Evolutionary conservation across 2,329 filamentous ascomycete species (phyloP).

Genomic region (Xylogone sp.): DNA sequence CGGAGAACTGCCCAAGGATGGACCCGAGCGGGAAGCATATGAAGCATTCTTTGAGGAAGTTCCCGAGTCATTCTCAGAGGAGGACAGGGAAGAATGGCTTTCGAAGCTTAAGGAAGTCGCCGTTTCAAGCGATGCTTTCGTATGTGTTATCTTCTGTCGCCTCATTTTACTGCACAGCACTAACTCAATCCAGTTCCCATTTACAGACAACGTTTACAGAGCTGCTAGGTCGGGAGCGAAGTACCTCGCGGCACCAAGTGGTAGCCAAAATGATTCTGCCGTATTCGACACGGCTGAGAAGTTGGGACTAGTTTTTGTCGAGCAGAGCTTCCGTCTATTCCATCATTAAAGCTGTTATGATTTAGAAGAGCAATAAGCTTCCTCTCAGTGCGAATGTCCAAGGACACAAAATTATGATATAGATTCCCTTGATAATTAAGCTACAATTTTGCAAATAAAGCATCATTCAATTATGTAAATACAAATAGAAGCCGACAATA

Average conservation of each 20-base stretch:
- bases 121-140: constrained; percentile 92
- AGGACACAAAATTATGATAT: no score
- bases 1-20: constrained; percentile 79
- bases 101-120: constrained; percentile 76
- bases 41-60: constrained; percentile 89
- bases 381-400: no score
- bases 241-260: constrained; percentile 90
- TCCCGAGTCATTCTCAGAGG: constrained; percentile 72
- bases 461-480: no score
- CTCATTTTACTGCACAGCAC: constrained; percentile 6
- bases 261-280: constrained; percentile 78
- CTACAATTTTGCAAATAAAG: no score
- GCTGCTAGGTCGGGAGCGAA: constrained; percentile 85
- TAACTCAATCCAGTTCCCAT: constrained; percentile 70
- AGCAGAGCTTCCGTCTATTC: constrained; percentile 92
- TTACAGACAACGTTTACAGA: constrained; percentile 96
- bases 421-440: no score
- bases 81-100: constrained; percentile 86
- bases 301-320: constrained; percentile 87
- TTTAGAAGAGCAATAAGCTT: no score
- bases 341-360: constrained; percentile 91
- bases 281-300: constrained; percentile 90
- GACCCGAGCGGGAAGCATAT: constrained; percentile 80
- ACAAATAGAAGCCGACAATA: no score
- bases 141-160: constrained; percentile 44